Evolutionary conservation across 1,139 yeast species (phyloP), one percentile per base, ranked within the genome.

Genomic region (Yamadazyma sp.): DNA sequence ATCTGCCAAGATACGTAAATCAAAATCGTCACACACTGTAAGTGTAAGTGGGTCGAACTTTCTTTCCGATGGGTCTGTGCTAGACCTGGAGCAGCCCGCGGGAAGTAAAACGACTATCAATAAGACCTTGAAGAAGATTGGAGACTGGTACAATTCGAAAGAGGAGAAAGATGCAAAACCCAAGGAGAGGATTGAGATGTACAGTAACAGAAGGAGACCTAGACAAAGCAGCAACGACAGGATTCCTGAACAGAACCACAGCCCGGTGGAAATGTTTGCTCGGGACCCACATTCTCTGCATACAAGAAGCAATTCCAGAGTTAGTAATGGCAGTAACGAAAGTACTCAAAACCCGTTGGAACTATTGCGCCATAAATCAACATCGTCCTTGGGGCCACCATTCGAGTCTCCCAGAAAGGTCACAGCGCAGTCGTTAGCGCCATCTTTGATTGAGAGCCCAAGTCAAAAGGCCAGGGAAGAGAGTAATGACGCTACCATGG

Each of bases 61-160:
- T 37, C 41, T 58, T n/a, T 56, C 64, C 0, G 66, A 62, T 40
- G 66, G 66, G 15, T 53, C 65, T 1, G 37, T 56, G 5, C 38
- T 53, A 24, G 32, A 36, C 18, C 33, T 29, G 18, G 28, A 33
- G 17, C 22, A 24, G 6, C 36, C 15, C 14, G 34, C 38, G 17
- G 11, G 14, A 5, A 11, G 12, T 27, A 39, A 17, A 41, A 36
- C 11, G 22, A 29, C 42, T 8, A 18, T 50, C 12, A 47, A 48
- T 15, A 48, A 49, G 22, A 50, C 54, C 2, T 38, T 82, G 36
- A 77, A 72, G 44, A 82, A 78, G 50, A 61, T 84, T n/a, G 87
- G 86, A 2, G 81, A 77, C 46, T 82, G 91, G 88, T 83, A 83
- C 50, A 41, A 35, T 17, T 34, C 37, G 11, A 40, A 37, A 27